Base-by-base conservation (phyloP, 352 stramenopile genomes). In the Pythium chondricola region DNA sequence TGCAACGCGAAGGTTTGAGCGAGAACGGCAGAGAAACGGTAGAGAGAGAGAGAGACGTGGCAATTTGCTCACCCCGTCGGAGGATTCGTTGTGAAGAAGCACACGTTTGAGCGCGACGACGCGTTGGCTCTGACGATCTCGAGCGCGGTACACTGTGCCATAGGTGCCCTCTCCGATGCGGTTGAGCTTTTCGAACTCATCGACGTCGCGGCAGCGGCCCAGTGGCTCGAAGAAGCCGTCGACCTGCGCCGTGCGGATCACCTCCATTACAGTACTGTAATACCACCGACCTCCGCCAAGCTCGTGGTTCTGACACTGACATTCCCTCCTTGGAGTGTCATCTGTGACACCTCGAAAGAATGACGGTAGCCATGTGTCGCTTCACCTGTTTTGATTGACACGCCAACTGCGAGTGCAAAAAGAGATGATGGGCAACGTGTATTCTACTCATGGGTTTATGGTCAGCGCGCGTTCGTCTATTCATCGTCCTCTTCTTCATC, bases 101-200 rank as follows among this genome's bases (percentile, higher is more conserved):
- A 95, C 91, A 37, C 83, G 81, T 58, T 98, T 98, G 33, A 98
- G 69, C 21, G 92, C 92, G 21, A 97, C 84, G 27, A 91, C 63
- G n/a, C 81, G 57, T 39, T 65, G 59, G 16, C 68, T 77, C 31
- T 52, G 14, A 36, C 73, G 83, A 54, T 96, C 78, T 11, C 70
- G 52, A 24, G 91, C 91, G 38, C 78, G 71, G 52, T 97, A 98
- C 0, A 98, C 91, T 13, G 92, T 85, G 35, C 89, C 88, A 55
- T 92, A 93, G 14, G 80, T 88, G 39, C 82, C 82, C 46, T 93
- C 73, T 16, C 82, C 82, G 51, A 93, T 92, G 41, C 75, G 74
- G 31, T 87, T 88, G 33, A 90, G 74, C 63, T 85, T 85, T 52
- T 85, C 73, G 41, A 83, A 83, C 33, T 78, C 66, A 18, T 83